Conservation (phyloP, 352 stramenopile genomes). For the Phytophthora colocasiae region DNA sequence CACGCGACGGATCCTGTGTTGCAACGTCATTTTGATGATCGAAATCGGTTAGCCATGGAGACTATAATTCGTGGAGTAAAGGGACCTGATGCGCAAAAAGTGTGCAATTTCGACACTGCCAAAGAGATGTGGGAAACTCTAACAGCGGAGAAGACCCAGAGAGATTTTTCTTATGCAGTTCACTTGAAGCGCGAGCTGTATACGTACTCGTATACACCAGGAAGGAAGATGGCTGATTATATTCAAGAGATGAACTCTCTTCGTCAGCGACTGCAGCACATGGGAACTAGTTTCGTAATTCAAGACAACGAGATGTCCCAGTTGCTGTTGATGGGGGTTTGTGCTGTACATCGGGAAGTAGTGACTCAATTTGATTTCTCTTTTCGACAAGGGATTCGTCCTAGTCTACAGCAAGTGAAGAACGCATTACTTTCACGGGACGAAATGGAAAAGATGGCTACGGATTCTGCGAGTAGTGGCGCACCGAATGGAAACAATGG, state of each 20-base stretch:
- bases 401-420: too few relatives aligned
- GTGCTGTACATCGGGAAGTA: neutral
- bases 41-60: neutral
- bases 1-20: neutral
- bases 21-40: neutral
- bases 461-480: too few relatives aligned
- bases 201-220: neutral
- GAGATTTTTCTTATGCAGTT: constrained; percentile 3
- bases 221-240: constrained; percentile 5
- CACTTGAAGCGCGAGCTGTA: neutral
- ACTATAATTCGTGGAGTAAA: neutral
- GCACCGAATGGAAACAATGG: too few relatives aligned
- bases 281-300: neutral
- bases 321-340: constrained; percentile 7
- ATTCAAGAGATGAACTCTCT: constrained; percentile 14
- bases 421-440: too few relatives aligned
- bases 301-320: neutral
- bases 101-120: neutral
- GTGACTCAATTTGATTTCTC: too few relatives aligned
- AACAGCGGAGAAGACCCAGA: neutral
- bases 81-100: neutral
- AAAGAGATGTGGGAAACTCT: constrained; percentile 6
- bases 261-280: constrained; percentile 4
- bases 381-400: too few relatives aligned
- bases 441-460: too few relatives aligned